phyloP scores from a whole-genome alignment of 148 eudicot species.

The Chenopodium album region DNA sequence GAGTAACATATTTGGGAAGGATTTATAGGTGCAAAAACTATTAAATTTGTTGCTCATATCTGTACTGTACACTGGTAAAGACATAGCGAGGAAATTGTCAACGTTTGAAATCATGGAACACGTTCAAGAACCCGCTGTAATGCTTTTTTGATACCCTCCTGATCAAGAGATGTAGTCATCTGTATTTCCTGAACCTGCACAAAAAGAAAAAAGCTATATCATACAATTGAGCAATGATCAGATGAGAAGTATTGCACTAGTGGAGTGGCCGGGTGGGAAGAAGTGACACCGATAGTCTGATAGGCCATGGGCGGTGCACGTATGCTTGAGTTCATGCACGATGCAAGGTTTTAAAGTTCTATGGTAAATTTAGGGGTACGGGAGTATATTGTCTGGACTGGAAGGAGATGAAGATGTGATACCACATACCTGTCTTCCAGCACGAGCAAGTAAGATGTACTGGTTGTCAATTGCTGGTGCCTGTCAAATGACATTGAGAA shows the following conservation, averaged over 20 bases:
- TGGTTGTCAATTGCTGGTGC: slow-evolving; percentile 66
- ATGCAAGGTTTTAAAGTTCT: too few species aligned
- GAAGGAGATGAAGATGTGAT: neutral
- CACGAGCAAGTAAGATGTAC: slow-evolving; percentile 88
- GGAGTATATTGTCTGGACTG: too few species aligned
- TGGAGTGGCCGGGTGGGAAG: neutral
- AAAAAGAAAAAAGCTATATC: neutral
- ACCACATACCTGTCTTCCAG: slow-evolving; percentile 75
- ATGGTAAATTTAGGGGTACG: too few species aligned
- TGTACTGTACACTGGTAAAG: slow-evolving; percentile 18
- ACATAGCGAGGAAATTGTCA: neutral
- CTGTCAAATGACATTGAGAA: slow-evolving; percentile 38
- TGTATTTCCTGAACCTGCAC: slow-evolving; percentile 95
- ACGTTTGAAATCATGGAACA: slow-evolving; percentile 47
- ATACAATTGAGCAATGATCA: neutral
- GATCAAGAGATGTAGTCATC: slow-evolving; percentile 77
- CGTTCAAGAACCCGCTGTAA: slow-evolving; percentile 81
- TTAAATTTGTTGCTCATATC: slow-evolving; percentile 15
- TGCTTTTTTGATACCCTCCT: slow-evolving; percentile 88
- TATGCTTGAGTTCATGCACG: too few species aligned
- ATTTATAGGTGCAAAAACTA: neutral
- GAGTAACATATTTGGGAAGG: neutral
- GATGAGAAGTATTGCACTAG: too few species aligned
- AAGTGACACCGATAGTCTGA: neutral
- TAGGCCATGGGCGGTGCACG: too few species aligned